Base-by-base conservation (phyloP, 2,329 filamentous ascomycete species). In the Pseudogymnoascus verrucosus region DNA sequence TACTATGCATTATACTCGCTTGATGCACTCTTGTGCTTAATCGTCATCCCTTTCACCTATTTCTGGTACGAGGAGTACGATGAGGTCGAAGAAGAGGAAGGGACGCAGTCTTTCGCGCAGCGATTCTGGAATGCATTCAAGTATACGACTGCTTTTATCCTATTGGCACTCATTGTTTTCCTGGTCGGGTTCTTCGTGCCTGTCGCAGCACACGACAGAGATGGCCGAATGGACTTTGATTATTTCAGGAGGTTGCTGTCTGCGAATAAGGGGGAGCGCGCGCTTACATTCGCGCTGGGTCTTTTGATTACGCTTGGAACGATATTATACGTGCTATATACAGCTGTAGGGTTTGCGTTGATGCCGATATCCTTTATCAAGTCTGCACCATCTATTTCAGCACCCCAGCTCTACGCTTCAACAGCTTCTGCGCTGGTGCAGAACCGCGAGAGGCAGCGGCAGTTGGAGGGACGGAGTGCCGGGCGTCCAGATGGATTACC, bases 61-160 rank as follows among this genome's bases (percentile, higher is more conserved):
- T 99, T 99, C 75, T 97, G 89, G 86, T 95, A 96, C 72, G 95
- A 99, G 75, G 95, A 98, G 76, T 96, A 96, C 68, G 93, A 97
- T 71, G 92, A 97, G 77, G 88, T 93, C 19, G 92, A 92, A 66
- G 83, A 88, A 36, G 90, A 96, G 70, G 85, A 90, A 65, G 90
- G 91, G 34, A 86, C 84, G 31, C 88, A 93, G 73, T 89, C 89
- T 1, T 76, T 89, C 64, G 82, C 81, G 5, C 84, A 86, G 71
- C 84, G 91, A 63, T 82, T 98, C 65, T 88, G 87, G 83, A 87
- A 87, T n/a, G 91, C 95, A 3, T 79, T 90, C 73, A 96, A 96
- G 77, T 98, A 97, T 78, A 97, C 95, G 0, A 78, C 93, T 60
- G 88, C 86, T 65, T 98, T 98, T 74, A 77, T 98, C 57, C 77